Conservation (phyloP, 2,329 filamentous ascomycete species). For the Neofusicoccum sp. region DNA sequence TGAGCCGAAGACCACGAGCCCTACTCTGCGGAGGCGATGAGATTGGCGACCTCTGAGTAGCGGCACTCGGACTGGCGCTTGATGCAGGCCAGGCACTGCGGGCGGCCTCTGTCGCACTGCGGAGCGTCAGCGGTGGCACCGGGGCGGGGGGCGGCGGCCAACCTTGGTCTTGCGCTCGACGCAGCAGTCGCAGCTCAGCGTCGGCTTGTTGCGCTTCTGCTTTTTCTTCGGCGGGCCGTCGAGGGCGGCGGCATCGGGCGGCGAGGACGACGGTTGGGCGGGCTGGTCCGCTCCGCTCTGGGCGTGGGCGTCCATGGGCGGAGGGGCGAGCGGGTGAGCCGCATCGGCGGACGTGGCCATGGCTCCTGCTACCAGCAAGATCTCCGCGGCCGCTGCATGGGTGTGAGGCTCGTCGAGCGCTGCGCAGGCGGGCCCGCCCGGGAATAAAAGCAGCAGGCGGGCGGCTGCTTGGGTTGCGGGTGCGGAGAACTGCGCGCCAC, state of each 20-base stretch:
- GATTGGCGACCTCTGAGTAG: slow-evolving; percentile 73
- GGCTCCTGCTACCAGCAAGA: slow-evolving; percentile 9
- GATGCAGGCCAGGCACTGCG: slow-evolving; percentile 58
- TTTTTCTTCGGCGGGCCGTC: slow-evolving; percentile 51
- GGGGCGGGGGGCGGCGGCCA: slow-evolving; percentile 25
- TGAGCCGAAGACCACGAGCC: slow-evolving; percentile 30
- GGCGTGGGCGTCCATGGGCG: neutral
- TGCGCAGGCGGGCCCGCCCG: neutral
- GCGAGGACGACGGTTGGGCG: neutral
- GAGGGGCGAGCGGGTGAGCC: neutral
- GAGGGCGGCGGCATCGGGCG: neutral
- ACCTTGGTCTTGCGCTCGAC: slow-evolving; percentile 82
- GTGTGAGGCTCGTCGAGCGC: slow-evolving; percentile 6
- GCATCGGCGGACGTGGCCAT: slow-evolving; percentile 9
- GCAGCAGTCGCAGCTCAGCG: slow-evolving; percentile 74
- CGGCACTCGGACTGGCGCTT: slow-evolving; percentile 74
- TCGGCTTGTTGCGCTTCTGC: slow-evolving; percentile 83
- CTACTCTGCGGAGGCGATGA: slow-evolving; percentile 63
- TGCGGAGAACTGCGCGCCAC: slow-evolving; percentile 6
- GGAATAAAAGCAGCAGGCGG: slow-evolving; percentile 13
- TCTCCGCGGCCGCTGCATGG: slow-evolving; percentile 13
- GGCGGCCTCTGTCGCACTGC: slow-evolving; percentile 72
- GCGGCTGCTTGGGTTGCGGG: neutral
- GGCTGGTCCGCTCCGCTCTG: neutral
- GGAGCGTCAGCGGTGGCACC: neutral